phyloP scores from a whole-genome alignment of 106 monocot species.

The Phalaenopsis equestris region DNA sequence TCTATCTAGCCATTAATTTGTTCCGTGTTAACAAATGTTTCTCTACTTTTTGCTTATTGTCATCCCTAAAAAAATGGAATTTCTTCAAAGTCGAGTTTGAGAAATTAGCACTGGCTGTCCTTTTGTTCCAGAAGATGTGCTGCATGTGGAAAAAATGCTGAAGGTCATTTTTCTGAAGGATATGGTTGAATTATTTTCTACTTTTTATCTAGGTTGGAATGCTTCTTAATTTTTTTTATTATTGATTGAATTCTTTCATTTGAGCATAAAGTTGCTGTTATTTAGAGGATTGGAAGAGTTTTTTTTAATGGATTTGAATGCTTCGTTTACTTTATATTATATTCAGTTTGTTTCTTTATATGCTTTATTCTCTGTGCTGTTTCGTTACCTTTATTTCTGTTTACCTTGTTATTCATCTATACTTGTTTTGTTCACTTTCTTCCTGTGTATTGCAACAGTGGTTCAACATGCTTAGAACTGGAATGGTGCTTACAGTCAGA shows the following conservation, averaged over 20 bases:
- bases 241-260: background rate
- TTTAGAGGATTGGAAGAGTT: background rate
- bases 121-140: background rate
- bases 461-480: constrained; percentile 73
- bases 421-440: background rate
- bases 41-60: no score
- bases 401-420: background rate
- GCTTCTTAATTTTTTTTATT: background rate
- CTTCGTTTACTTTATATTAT: background rate
- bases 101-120: background rate
- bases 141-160: background rate
- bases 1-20: background rate
- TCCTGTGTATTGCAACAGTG: constrained; percentile 35
- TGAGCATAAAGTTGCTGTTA: background rate
- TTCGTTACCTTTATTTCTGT: background rate
- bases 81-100: background rate
- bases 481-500: constrained; percentile 83
- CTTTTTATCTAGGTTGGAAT: background rate
- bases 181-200: background rate
- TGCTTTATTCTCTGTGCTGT: background rate
- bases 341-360: background rate
- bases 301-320: background rate
- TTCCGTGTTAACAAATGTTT: background rate
- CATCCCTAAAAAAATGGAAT: no score
- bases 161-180: background rate